These are phyloP conservation scores for Digitaria exilis DNA, from an alignment of 202 grass and related monocot species.

Conservation along the genomic window DNA sequence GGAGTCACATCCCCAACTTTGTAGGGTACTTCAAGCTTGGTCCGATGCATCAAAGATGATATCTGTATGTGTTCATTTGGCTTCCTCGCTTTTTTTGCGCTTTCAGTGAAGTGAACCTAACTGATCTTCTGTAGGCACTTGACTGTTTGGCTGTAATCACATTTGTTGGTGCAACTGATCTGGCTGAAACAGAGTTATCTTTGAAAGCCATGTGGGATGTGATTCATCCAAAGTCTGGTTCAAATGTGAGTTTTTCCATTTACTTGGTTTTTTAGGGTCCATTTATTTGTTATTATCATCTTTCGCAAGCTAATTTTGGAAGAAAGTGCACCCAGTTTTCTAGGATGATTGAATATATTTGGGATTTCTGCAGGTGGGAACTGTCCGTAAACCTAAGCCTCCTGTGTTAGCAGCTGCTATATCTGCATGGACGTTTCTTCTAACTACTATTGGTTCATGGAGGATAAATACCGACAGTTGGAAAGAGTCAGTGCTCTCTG, in stretches of 20 bases:
- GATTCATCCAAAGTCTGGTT: slow-evolving; percentile 94
- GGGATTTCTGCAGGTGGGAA: slow-evolving; percentile 62
- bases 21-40: slow-evolving; percentile 65
- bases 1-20: slow-evolving; percentile 70
- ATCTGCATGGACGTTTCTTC: slow-evolving; percentile 91
- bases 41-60: slow-evolving; percentile 75
- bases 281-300: not conserved
- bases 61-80: slow-evolving; percentile 48
- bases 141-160: slow-evolving; percentile 84
- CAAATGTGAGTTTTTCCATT: slow-evolving; percentile 66
- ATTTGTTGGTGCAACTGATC: slow-evolving; percentile 93
- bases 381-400: slow-evolving; percentile 64
- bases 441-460: slow-evolving; percentile 86
- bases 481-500: slow-evolving; percentile 75
- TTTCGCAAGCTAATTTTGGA: not conserved
- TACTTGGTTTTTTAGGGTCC: too few species aligned
- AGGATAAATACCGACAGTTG: slow-evolving; percentile 86
- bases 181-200: slow-evolving; percentile 76
- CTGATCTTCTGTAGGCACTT: slow-evolving; percentile 56
- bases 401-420: slow-evolving; percentile 75
- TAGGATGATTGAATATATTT: slow-evolving; percentile 19
- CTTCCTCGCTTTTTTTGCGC: not conserved
- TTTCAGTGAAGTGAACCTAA: slow-evolving; percentile 23
- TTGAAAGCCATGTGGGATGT: slow-evolving; percentile 95
- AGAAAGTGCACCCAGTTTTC: not conserved